Evolutionary conservation across 768 basidiomycete species (phyloP).

Genomic region (Phallus indusiatus): DNA sequence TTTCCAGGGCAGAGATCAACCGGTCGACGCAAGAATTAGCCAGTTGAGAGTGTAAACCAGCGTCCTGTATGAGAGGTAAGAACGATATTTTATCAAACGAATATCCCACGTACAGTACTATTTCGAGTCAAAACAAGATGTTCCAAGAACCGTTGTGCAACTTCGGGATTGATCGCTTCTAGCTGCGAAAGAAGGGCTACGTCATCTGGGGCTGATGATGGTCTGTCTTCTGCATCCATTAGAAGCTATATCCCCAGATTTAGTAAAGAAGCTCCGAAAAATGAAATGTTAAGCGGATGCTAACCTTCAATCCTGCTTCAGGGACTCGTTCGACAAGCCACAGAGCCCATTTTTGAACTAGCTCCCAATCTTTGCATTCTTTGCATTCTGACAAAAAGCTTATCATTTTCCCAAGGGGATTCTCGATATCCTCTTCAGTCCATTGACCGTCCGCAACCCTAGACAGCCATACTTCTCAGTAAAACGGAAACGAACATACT

Average conservation of each 20-base stretch:
- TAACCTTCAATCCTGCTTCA: constrained; percentile 63
- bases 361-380: constrained; percentile 49
- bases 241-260: constrained; percentile 38
- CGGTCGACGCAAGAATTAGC: constrained; percentile 46
- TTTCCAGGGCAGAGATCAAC: constrained; percentile 40
- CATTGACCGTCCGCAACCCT: constrained; percentile 62
- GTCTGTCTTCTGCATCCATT: constrained; percentile 46
- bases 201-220: constrained; percentile 55
- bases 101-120: constrained; percentile 36
- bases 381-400: constrained; percentile 44
- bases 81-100: not conserved
- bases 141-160: constrained; percentile 68
- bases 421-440: constrained; percentile 50
- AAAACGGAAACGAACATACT: not conserved
- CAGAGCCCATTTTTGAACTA: constrained; percentile 67
- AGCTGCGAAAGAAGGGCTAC: constrained; percentile 46
- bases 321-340: constrained; percentile 70
- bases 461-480: not conserved
- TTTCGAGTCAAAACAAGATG: constrained; percentile 66
- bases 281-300: not conserved
- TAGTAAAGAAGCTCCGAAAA: not conserved
- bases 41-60: constrained; percentile 58
- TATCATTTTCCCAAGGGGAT: constrained; percentile 56
- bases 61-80: constrained; percentile 31
- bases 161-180: constrained; percentile 42